Base-by-base conservation (phyloP, 371 early-diverging fungal species). In the Mucor racemosus region DNA sequence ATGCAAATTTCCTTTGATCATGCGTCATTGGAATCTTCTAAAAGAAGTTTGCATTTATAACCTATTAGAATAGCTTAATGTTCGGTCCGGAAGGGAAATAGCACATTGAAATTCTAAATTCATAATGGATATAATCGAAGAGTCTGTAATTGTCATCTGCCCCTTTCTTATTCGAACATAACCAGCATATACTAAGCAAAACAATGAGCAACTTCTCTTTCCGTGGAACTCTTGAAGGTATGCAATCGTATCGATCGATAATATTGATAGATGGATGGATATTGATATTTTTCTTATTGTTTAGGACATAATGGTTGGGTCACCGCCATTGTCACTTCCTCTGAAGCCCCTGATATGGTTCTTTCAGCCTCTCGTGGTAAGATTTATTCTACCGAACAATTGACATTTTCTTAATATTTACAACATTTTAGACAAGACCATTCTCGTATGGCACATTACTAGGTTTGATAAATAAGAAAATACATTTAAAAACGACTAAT, bases 381-480 rank as follows among this genome's bases (percentile, higher is more conserved):
- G 26, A 26, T 26, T 26, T 26, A 26, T 26, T 26, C 26, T 26
- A 26, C 26, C 26, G 3, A 26, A 26, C 26, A 26, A 26, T 26
- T 3, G 26, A 3, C 26, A 26, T 26, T 26, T 26, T 26, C 26
- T 26, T 26, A 26, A 26, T 3, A 26, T 26, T 26, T 26, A 26
- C 26, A 1, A 26, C 26, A 26, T 26, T 26, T 26, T 26, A 26
- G 95, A 96, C 90, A 97, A 96, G 93, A 88, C 95, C 74, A 85
- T 97, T 80, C 92, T 97, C 69, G 95, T 97, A 84, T 98, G 97
- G 98, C 83, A 91, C 82, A 85, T 98, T 78, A 92, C 91, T 26
- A 26, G 26, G 26, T 26, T 26, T 26, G 26, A 26, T 26, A 26
- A 26, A 26, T 26, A 26, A 26, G 26, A 26, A 26, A 26, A 3